Evolutionary conservation across 129 eudicot species (phyloP).

Genomic region (Silybum marianum): DNA sequence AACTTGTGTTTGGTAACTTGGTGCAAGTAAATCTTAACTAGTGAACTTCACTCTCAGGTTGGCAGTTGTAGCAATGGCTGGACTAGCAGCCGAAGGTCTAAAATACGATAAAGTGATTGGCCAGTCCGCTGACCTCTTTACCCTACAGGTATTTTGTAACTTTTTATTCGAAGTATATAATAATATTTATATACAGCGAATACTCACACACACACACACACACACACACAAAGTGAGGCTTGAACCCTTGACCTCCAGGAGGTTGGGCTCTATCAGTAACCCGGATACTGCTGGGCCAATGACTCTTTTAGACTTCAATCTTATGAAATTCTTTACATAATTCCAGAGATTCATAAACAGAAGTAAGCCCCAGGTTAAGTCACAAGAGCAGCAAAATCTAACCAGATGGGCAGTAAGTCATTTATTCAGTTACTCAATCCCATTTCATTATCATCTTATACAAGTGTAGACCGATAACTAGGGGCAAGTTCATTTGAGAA

Average conservation of each 20-base stretch:
- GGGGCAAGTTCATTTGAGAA: background rate
- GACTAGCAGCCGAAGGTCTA: slow-evolving; percentile 98
- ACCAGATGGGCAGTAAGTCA: slow-evolving; percentile 98
- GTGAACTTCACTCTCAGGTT: slow-evolving; percentile 48
- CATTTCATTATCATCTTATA: background rate
- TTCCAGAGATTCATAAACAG: slow-evolving; percentile 89
- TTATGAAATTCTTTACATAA: slow-evolving; percentile 16
- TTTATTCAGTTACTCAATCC: slow-evolving; percentile 1
- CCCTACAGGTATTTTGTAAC: slow-evolving; percentile 72
- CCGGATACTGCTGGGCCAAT: too few species aligned
- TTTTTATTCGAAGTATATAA: background rate
- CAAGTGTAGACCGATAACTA: background rate
- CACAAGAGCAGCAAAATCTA: slow-evolving; percentile 87
- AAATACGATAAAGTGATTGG: slow-evolving; percentile 92
- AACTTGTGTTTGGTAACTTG: too few species aligned
- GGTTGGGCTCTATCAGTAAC: background rate
- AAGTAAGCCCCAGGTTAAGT: slow-evolving; percentile 75
- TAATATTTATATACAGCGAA: too few species aligned
- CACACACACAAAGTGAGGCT: background rate
- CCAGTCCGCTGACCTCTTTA: slow-evolving; percentile 94
- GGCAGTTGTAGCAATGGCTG: slow-evolving; percentile 99
- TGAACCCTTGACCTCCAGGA: background rate
- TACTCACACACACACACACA: too few species aligned
- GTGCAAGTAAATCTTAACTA: background rate
- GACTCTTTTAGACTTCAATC: slow-evolving; percentile 1